Evolutionary conservation across 1,284 basidiomycete genomes (phyloP), one percentile per base, ranked within the genome.

Genomic region (Tilletia caries): DNA sequence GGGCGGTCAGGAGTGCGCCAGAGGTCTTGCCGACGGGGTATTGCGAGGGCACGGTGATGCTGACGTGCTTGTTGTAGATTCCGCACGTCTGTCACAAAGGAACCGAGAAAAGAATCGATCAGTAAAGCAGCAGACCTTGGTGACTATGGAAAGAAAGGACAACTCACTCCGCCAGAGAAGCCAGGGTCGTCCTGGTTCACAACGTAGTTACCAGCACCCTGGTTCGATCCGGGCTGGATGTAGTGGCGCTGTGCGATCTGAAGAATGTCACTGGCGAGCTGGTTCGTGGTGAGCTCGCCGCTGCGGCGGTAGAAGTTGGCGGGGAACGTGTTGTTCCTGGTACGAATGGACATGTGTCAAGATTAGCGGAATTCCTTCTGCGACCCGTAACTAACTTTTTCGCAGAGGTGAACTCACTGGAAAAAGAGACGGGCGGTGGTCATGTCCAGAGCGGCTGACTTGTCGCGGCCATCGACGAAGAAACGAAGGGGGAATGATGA

Each of bases 11-110:
- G 32, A 62, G 58, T 18, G 58, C 58, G 33, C 58, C 58, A 3
- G 58, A 32, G 18, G 58, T 62, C 18, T 10, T 13, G 58, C 29
- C 32, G 18, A 62, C 32, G 32, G 58, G 58, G 58, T 62, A 62
- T 23, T 62, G 58, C 32, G 58, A 62, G 10, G 58, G 58, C 3
- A 62, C 58, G 13, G 58, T 62, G 32, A 62, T 29, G 15, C 10
- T 62, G 58, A 62, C 58, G 58, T 62, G 58, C 58, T 62, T 62
- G 29, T 62, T 32, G 58, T 62, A 62, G 33, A 62, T 62, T 15
- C 18, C 27, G 58, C 58, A 62, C 27, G 58, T 62, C 48, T 50
- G 48, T 50, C n/a, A n/a, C n/a, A 3, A n/a, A 50, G 20, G 2
- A 25, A 2, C 20, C 10, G 18, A 50, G 8, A 1, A 18, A 25